Evolutionary conservation across 2,329 filamentous ascomycete genomes (phyloP), one percentile per base, ranked within the genome.

Genomic region (Pseudogymnoascus destructans): DNA sequence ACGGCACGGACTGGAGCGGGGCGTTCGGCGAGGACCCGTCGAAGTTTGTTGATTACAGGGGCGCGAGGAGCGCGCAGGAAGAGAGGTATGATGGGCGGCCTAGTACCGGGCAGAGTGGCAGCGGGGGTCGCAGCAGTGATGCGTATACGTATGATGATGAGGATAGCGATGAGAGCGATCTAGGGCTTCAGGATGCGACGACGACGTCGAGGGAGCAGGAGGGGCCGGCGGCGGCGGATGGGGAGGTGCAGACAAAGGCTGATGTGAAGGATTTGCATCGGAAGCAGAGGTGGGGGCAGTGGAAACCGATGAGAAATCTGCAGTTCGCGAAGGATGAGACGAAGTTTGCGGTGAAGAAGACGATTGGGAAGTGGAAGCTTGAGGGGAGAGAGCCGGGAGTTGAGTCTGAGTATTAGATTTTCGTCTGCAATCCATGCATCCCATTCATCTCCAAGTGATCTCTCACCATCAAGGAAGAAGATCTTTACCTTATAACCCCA

Each of bases 231-330:
- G 13, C 27, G 4, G 36, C 6, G 8, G 32, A 57, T 17, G 36
- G 54, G 2, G 56, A 61, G 30, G 5, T 42, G 58, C 52, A 23
- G 56, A 60, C 40, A 32, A 55, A 36, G 57, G 32, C 8, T 1
- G 54, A 56, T 56, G 30, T 38, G 30, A 82, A 86, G 62, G 83
- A 87, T 49, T 77, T 96, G 69, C 86, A 91, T 69, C 81, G 91
- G 0, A 89, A 91, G 73, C 90, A 96, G 65, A 79, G 91, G n/a
- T n/a, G 9, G 92, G 92, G 0, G 89, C 92, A 97, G 71, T 97
- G 91, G 90, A 87, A 84, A 67, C 91, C 92, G 0, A 87, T 91
- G 69, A 79, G 92, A 38, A 95, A 95, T 68, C 76, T 82, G 19
- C 82, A 84, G 64, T 97, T 96, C 70, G 91, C 85, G 42, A 95